phyloP scores from a whole-genome alignment of 495 filamentous ascomycete species.

The Aspergillus affinis region DNA sequence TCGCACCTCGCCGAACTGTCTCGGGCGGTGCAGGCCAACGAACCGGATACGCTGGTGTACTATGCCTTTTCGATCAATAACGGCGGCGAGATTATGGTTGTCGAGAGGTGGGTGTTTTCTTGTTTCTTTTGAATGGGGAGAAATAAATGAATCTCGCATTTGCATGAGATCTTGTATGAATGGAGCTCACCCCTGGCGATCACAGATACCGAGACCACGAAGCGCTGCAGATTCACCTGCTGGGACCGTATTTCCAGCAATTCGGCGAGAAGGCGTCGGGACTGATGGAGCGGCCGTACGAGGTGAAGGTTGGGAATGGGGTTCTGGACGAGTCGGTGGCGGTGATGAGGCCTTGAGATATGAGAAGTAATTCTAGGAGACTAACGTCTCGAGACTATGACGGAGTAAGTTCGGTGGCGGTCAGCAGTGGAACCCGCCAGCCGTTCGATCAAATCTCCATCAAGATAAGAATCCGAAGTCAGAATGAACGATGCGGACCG shows the following conservation, averaged over 20 bases:
- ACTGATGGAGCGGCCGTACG: conserved; percentile 27
- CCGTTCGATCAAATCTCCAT: no score
- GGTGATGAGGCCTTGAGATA: conserved; percentile 20
- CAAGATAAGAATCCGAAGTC: no score
- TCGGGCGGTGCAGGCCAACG: conserved; percentile 30
- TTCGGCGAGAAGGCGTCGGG: conserved; percentile 24
- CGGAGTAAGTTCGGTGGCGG: conserved; percentile 4
- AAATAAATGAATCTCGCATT: no score
- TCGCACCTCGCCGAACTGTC: conserved; percentile 25
- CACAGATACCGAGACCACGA: conserved; percentile 33
- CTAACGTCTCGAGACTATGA: no score
- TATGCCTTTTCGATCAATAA: conserved; percentile 27
- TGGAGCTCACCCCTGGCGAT: not conserved
- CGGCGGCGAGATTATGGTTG: conserved; percentile 33
- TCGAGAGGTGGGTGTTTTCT: conserved; percentile 30
- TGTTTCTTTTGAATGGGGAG: no score
- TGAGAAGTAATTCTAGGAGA: no score
- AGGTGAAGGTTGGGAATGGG: conserved; percentile 26
- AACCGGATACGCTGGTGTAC: conserved; percentile 37
- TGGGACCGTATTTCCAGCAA: conserved; percentile 28
- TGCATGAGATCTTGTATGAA: no score
- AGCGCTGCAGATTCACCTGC: conserved; percentile 27
- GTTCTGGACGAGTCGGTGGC: conserved; percentile 22
- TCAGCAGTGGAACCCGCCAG: conserved; percentile 4
- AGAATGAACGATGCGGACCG: no score